A percentile compares a stretch with the other conserved stretches of the same genome.
phyloP scores from a whole-genome alignment of 2,329 filamentous ascomycete species.

The Tolypocladium tropicale region DNA sequence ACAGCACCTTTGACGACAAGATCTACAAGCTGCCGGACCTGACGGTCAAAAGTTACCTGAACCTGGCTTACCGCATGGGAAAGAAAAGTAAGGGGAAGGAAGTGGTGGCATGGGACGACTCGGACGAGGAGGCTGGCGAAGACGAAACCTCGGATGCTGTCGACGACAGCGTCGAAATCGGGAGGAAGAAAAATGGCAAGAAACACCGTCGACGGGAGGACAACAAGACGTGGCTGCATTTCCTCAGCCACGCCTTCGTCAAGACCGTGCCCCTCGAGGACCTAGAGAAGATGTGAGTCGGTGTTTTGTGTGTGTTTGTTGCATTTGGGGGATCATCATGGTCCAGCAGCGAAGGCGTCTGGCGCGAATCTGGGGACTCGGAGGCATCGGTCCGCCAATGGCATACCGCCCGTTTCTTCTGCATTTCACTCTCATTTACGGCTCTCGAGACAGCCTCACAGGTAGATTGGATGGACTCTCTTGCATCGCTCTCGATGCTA shows the following conservation, averaged over 20 bases:
- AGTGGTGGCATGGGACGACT: conserved; percentile 10
- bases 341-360: conserved; percentile 4
- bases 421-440: not conserved
- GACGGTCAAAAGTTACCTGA: conserved; percentile 71
- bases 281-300: conserved; percentile 36
- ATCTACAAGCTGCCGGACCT: conserved; percentile 70
- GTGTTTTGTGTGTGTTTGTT: not conserved
- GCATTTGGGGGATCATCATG: not conserved
- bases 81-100: conserved; percentile 8
- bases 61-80: conserved; percentile 72
- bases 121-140: conserved; percentile 15
- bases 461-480: not conserved
- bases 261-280: conserved; percentile 58
- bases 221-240: conserved; percentile 68
- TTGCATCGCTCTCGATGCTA: not conserved
- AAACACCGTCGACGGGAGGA: conserved; percentile 42
- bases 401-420: not conserved
- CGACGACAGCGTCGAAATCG: conserved; percentile 22
- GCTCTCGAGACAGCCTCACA: not conserved
- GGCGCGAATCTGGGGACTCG: not conserved
- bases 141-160: conserved; percentile 9
- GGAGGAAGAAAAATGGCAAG: conserved; percentile 36
- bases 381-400: not conserved
- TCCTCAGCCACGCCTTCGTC: conserved; percentile 71
- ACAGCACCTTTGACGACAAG: conserved; percentile 69